A percentile compares a stretch with the other conserved stretches of the same genome.
phyloP scores from a whole-genome alignment of 169 alveolate genomes.

The Cryptosporidium meleagridis region DNA sequence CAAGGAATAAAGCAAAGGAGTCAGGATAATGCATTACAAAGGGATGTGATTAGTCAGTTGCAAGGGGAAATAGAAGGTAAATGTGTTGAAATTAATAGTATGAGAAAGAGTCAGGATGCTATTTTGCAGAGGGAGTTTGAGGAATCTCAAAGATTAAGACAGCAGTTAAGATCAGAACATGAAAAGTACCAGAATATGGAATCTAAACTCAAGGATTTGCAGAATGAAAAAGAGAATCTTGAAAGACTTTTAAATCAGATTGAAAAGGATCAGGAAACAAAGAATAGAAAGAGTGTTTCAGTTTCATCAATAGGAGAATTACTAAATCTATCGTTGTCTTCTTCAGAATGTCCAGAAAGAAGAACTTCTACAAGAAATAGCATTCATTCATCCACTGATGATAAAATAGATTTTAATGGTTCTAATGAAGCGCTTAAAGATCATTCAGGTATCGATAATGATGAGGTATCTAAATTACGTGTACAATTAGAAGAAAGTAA shows the following conservation, averaged over 20 bases:
- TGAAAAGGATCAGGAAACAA: neutral
- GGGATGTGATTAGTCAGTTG: constrained; percentile 54
- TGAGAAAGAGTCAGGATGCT: constrained; percentile 57
- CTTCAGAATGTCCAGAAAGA: neutral
- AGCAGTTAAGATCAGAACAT: constrained; percentile 26
- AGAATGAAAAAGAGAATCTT: neutral
- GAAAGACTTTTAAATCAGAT: neutral
- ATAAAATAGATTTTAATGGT: neutral
- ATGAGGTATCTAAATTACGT: neutral
- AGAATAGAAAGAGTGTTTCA: neutral
- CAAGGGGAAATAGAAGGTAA: constrained; percentile 62
- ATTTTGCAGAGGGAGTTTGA: constrained; percentile 74
- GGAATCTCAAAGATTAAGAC: constrained; percentile 60
- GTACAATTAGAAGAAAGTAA: constrained; percentile 42
- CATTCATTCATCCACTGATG: neutral
- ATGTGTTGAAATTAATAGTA: constrained; percentile 52
- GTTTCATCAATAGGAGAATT: neutral
- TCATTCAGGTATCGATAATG: neutral
- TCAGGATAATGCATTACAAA: constrained; percentile 69
- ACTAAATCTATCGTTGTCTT: neutral
- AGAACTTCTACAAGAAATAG: neutral
- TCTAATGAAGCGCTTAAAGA: neutral
- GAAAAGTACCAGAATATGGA: constrained; percentile 8
- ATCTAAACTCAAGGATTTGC: constrained; percentile 4
- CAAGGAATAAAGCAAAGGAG: constrained; percentile 43